Conservation (phyloP, 495 filamentous ascomycete genomes). For the Hyphodiscus hymeniophilus region DNA sequence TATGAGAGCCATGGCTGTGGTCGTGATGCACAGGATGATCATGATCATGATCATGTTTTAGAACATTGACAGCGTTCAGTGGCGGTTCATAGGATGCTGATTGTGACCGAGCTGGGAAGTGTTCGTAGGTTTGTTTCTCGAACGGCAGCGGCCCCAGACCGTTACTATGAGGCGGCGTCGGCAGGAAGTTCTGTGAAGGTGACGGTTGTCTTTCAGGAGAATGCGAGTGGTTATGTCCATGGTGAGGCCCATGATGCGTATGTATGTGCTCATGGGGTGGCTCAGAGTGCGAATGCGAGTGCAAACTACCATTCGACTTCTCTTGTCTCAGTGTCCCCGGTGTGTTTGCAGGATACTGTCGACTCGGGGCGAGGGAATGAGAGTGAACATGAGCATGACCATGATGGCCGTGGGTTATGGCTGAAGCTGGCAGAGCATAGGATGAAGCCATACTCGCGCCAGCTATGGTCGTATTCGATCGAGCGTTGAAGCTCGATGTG, state of each 20-base stretch:
- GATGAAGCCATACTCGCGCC: slow-evolving; percentile 35
- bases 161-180: slow-evolving; percentile 17
- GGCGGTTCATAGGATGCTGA: slow-evolving; percentile 7
- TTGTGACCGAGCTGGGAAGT: slow-evolving; percentile 5
- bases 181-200: slow-evolving; percentile 2
- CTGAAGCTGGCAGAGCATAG: slow-evolving; percentile 41
- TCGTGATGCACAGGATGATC: slow-evolving; percentile 25
- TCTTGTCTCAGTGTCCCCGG: slow-evolving; percentile 16
- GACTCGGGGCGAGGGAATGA: slow-evolving; percentile 23
- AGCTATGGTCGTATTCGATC: slow-evolving; percentile 1
- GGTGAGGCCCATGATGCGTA: slow-evolving; percentile 29
- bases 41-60: slow-evolving; percentile 9
- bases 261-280: slow-evolving; percentile 26
- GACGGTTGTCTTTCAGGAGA: slow-evolving; percentile 10
- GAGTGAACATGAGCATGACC: slow-evolving; percentile 29
- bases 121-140: slow-evolving; percentile 7
- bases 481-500: slow-evolving; percentile 13
- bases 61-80: neutral
- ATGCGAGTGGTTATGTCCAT: slow-evolving; percentile 29
- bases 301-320: slow-evolving; percentile 20
- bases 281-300: slow-evolving; percentile 28
- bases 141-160: slow-evolving; percentile 4
- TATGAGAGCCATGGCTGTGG: slow-evolving; percentile 19
- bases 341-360: slow-evolving; percentile 12
- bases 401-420: slow-evolving; percentile 36